phyloP scores from a whole-genome alignment of 2,329 filamentous ascomycete species.

The Gaeumannomyces sp. region DNA sequence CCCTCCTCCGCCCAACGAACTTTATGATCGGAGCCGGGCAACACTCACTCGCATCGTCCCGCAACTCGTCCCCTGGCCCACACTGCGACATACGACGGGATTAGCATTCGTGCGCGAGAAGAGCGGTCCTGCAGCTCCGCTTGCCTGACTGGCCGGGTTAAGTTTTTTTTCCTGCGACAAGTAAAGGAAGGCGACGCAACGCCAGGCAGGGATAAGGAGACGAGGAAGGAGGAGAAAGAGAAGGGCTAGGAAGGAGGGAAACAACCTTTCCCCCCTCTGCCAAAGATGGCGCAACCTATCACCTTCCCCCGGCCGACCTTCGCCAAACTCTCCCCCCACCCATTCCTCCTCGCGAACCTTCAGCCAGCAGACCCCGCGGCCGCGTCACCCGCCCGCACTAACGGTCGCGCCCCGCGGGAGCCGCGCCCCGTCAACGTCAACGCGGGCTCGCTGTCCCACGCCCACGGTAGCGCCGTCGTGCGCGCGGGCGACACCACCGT shows the following conservation, averaged over 20 bases:
- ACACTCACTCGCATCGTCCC: too few species aligned
- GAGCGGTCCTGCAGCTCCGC: neutral
- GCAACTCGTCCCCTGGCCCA: too few species aligned
- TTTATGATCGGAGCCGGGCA: neutral
- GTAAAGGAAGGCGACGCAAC: too few species aligned
- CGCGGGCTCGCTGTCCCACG: slow-evolving; percentile 77
- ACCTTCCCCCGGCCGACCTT: slow-evolving; percentile 61
- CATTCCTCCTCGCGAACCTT: slow-evolving; percentile 86
- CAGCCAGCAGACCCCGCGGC: slow-evolving; percentile 43
- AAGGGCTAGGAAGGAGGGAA: neutral
- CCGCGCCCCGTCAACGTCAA: slow-evolving; percentile 72
- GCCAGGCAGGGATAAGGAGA: too few species aligned
- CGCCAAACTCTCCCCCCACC: slow-evolving; percentile 81
- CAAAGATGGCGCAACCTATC: slow-evolving; percentile 7
- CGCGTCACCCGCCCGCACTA: slow-evolving; percentile 60
- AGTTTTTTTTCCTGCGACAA: neutral
- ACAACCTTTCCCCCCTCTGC: neutral
- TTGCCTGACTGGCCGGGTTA: neutral
- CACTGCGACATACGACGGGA: neutral
- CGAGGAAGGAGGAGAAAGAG: neutral
- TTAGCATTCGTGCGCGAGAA: neutral
- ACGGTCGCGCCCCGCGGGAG: slow-evolving; percentile 66
- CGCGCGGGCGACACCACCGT: slow-evolving; percentile 84
- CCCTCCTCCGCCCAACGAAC: too few species aligned
- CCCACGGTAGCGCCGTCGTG: slow-evolving; percentile 84